Evolutionary conservation across 169 alveolate species (phyloP).

Genomic region (Plasmodium blacklocki): DNA sequence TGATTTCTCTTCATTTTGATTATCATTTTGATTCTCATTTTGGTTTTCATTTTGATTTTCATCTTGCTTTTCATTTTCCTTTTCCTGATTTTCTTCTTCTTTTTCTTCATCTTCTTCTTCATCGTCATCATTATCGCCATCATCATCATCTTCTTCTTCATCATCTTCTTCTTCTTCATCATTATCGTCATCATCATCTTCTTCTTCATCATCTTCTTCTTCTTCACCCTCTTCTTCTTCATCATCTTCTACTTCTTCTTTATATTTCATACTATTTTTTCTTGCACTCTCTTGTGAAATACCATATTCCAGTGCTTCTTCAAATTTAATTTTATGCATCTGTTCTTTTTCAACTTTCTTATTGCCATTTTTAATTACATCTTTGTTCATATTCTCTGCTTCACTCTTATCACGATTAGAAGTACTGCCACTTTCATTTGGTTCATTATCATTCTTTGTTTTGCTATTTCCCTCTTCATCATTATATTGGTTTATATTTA

Average conservation of each 20-base stretch:
- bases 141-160: slow-evolving; percentile 3
- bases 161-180: slow-evolving; percentile 14
- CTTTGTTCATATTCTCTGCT: background rate
- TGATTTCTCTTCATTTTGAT: slow-evolving; percentile 5
- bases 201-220: slow-evolving; percentile 26
- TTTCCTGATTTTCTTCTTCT: slow-evolving; percentile 3
- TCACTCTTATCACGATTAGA: background rate
- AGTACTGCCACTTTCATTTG: background rate
- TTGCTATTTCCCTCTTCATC: background rate
- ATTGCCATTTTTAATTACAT: background rate
- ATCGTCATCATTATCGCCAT: background rate
- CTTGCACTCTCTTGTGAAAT: slow-evolving; percentile 18
- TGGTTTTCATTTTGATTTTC: slow-evolving; percentile 2
- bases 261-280: slow-evolving; percentile 6
- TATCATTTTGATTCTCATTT: background rate
- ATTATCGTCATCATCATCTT: slow-evolving; percentile 14
- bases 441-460: background rate
- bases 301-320: slow-evolving; percentile 68
- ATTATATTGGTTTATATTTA: background rate
- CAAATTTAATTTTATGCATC: slow-evolving; percentile 27
- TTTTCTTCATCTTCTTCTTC: slow-evolving; percentile 7
- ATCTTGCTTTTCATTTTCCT: background rate
- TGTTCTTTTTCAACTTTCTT: background rate
- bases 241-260: slow-evolving; percentile 5
- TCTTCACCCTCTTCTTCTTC: slow-evolving; percentile 32